Base-by-base conservation (phyloP, 345 rosid species). In the Gossypium rotundifolium region DNA sequence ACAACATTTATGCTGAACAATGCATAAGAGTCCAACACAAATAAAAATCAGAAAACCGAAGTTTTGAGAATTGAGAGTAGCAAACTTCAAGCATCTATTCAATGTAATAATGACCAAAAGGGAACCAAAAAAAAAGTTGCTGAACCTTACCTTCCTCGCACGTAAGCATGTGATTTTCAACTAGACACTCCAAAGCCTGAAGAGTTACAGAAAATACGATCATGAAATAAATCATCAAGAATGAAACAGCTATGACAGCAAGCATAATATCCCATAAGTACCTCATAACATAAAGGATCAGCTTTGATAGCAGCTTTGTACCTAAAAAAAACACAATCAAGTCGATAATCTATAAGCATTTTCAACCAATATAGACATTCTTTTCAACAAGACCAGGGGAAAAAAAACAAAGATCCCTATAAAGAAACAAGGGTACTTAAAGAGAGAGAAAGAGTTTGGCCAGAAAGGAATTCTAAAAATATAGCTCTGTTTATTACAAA, bases 261-360 rank as follows among this genome's bases (percentile, higher is more conserved):
- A 29, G 12, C 49, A 67, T 20, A 74, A 33, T 49, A 69, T 22
- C 12, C 38, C 71, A 27, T 67, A 65, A 74, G 64, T 90, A 91
- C 99, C 98, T 95, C 99, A 74, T 90, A 93, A 82, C 99, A 93
- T 67, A 95, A 83, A 58, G 99, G 98, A 84, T 95, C 99, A 64
- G 98, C 97, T 85, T 88, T 95, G 73, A 95, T 83, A 76, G 99
- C 98, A 73, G 94, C 97, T 88, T 95, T 91, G 80, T 91, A 94
- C 98, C 98, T 94, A 69, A 52, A 73, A 80, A 75, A 71, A 73
- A 42, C 52, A 48, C 7, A 45, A 16, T 25, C 55, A 72, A 44
- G 55, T 40, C 45, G 52, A 58, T 16, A 12, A 22, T 23, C 55
- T n/a, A 20, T 12, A 53, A 66, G 69, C 51, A 6, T 48, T 49